Evolutionary conservation across 495 filamentous ascomycete genomes (phyloP).

Genomic region (Hypoxylon cercidicola): DNA sequence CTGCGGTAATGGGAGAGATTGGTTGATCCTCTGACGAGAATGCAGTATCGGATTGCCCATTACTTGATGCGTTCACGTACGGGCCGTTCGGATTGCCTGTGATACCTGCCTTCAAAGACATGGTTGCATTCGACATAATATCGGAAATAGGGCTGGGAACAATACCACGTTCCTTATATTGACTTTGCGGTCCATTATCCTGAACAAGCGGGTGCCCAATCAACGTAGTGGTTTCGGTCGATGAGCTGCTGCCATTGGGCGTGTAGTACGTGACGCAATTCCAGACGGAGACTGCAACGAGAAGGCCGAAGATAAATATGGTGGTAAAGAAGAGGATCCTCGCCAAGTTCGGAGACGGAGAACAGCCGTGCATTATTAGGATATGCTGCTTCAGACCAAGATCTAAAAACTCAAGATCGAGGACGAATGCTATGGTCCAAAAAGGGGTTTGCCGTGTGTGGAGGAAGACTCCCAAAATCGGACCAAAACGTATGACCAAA

Average conservation of each 20-base stretch:
- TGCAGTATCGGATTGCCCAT: conserved; percentile 15
- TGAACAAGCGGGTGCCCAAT: neutral
- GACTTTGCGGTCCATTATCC: neutral
- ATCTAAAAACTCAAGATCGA: neutral
- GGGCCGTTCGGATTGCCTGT: conserved; percentile 16
- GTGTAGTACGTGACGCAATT: neutral
- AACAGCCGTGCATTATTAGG: conserved; percentile 29
- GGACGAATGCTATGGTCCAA: conserved; percentile 17
- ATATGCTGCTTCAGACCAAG: neutral
- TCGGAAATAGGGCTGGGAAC: conserved; percentile 17
- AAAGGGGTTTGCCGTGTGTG: conserved; percentile 18
- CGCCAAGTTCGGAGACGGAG: conserved; percentile 24
- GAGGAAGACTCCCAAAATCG: conserved; percentile 35
- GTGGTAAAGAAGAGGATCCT: conserved; percentile 23
- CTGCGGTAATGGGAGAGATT: conserved; percentile 9
- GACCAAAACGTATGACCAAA: conserved; percentile 49
- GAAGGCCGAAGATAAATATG: conserved; percentile 21
- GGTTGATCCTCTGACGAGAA: conserved; percentile 22
- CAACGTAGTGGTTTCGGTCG: neutral
- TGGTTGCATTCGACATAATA: conserved; percentile 11
- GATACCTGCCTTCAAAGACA: conserved; percentile 21
- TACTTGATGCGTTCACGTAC: conserved; percentile 10
- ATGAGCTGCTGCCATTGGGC: conserved; percentile 3
- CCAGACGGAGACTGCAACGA: conserved; percentile 17
- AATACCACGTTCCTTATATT: conserved; percentile 16